Conservation (phyloP, 176 grass and related monocot species). For the Rhynchospora tenuis region DNA sequence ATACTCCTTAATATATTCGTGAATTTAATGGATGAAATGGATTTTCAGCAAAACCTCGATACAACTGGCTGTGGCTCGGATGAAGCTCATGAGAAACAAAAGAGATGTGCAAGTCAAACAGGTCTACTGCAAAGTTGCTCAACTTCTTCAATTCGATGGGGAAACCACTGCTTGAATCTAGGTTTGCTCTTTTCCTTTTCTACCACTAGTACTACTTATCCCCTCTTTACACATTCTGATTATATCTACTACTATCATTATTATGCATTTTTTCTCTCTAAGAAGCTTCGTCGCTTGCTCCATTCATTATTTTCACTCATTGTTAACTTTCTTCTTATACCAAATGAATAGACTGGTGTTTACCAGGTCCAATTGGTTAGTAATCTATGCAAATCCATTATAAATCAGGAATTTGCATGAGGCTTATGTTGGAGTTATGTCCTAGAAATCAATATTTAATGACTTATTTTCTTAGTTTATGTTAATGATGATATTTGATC, state of each 20-base stretch:
- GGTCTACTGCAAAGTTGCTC: slow-evolving; percentile 21
- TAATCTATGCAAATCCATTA: background rate
- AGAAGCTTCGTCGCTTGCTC: background rate
- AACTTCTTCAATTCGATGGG: slow-evolving; percentile 20
- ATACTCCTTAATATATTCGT: no score
- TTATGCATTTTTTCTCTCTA: no score
- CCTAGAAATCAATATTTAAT: no score
- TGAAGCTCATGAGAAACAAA: slow-evolving; percentile 32
- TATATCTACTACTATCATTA: no score
- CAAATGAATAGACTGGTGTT: no score
- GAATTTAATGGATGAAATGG: no score
- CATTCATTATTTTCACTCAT: background rate
- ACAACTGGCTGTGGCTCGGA: slow-evolving; percentile 20
- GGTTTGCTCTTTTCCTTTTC: background rate
- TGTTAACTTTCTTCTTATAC: background rate
- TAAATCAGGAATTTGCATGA: background rate
- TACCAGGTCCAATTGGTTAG: background rate
- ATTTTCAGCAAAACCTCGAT: slow-evolving; percentile 29
- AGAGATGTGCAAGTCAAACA: slow-evolving; percentile 26
- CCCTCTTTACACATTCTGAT: no score
- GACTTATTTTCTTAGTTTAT: no score
- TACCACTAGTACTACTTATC: no score
- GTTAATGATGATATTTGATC: no score
- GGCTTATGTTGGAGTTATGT: no score
- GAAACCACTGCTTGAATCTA: slow-evolving; percentile 25